Percentiles rank a stretch among this genome's conserved stretches.
phyloP scores from a whole-genome alignment of 2,329 filamentous ascomycete species.

The Epichloe hybrida region DNA sequence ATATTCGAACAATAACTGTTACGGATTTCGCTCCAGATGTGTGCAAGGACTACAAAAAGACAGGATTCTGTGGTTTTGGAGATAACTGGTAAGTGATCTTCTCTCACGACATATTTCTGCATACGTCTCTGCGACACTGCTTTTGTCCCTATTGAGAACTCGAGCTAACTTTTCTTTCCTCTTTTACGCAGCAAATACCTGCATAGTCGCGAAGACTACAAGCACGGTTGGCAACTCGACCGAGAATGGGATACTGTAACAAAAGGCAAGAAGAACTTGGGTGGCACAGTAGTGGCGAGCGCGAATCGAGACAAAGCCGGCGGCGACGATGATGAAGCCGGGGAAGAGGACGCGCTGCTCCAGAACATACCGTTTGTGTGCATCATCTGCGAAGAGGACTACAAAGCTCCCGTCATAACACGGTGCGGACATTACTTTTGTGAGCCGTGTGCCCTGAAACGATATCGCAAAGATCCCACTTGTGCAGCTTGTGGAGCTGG shows the following conservation, averaged over 20 bases:
- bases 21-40: conserved; percentile 87
- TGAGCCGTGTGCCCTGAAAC: conserved; percentile 71
- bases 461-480: conserved; percentile 74
- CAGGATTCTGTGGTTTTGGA: conserved; percentile 32
- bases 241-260: conserved; percentile 81
- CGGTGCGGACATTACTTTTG: conserved; percentile 96
- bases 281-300: conserved; percentile 48
- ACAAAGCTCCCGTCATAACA: conserved; percentile 70
- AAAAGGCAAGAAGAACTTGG: conserved; percentile 51
- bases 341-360: conserved; percentile 49
- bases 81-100: conserved; percentile 27
- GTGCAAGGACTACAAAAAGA: conserved; percentile 88
- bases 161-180: not conserved
- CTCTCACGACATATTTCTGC: not conserved
- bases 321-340: conserved; percentile 39
- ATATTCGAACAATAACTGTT: conserved; percentile 79
- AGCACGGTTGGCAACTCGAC: conserved; percentile 92
- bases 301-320: conserved; percentile 32
- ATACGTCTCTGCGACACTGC: too few relatives aligned
- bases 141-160: not conserved
- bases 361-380: conserved; percentile 83
- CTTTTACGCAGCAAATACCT: conserved; percentile 45
- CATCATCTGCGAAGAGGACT: conserved; percentile 68
- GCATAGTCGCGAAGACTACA: conserved; percentile 65
- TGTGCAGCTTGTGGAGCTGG: conserved; percentile 78